phyloP scores from a whole-genome alignment of 768 basidiomycete species.

The Collybiopsis confluens region DNA sequence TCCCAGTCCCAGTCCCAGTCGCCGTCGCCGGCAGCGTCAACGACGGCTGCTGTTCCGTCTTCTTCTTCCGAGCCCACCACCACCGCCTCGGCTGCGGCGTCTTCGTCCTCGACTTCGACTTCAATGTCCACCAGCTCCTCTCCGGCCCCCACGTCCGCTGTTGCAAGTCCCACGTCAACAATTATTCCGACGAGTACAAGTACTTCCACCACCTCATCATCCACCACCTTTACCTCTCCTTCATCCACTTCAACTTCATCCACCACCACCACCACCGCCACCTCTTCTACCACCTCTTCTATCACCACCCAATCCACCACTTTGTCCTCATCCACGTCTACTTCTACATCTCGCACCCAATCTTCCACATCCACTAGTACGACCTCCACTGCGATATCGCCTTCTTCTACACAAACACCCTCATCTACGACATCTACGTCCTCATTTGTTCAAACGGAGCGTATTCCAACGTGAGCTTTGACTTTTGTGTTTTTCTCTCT shows the following conservation, averaged over 20 bases:
- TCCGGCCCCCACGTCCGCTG: constrained; percentile 14
- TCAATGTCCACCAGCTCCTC: constrained; percentile 15
- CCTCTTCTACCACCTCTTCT: constrained; percentile 16
- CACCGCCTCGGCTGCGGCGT: constrained; percentile 15
- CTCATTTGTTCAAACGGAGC: neutral
- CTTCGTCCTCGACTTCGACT: constrained; percentile 15
- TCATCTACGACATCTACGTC: constrained; percentile 5
- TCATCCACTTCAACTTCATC: constrained; percentile 17
- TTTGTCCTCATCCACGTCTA: constrained; percentile 13
- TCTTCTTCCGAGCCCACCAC: constrained; percentile 13
- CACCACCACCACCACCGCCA: constrained; percentile 16
- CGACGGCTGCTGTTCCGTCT: constrained; percentile 13
- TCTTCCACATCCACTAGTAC: constrained; percentile 6
- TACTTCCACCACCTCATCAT: constrained; percentile 13
- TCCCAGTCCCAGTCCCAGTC: no score
- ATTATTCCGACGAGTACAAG: constrained; percentile 6
- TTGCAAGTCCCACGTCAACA: constrained; percentile 11
- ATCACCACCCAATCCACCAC: constrained; percentile 13
- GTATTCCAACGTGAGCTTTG: constrained; percentile 8
- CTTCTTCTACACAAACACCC: constrained; percentile 2
- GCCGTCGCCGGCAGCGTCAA: constrained; percentile 12
- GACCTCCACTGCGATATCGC: neutral
- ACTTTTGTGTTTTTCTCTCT: constrained; percentile 14
- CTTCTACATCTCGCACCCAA: constrained; percentile 15
- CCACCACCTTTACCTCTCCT: constrained; percentile 16